These are phyloP conservation scores for Saururus chinensis DNA, from an alignment of 164 flowering plant species.

Conservation along the genomic window DNA sequence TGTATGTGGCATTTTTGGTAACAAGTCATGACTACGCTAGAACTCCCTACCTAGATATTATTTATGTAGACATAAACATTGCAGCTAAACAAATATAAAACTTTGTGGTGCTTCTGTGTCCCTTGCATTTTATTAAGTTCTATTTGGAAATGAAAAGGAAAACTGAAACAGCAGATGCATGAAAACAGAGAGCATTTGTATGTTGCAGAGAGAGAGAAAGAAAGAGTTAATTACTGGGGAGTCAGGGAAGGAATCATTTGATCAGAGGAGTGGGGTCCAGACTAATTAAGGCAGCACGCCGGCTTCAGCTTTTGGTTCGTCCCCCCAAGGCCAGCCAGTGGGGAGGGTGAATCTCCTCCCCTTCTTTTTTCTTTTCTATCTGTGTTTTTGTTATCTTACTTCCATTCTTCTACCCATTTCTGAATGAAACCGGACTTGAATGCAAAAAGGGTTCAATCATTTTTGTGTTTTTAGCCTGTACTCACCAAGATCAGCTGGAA, in stretches of 20 bases:
- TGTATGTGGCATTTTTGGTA: too few species aligned
- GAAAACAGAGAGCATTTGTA: too few species aligned
- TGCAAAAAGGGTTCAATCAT: background rate
- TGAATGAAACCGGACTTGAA: background rate
- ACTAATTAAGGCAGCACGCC: background rate
- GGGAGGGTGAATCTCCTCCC: too few species aligned
- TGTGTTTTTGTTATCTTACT: background rate
- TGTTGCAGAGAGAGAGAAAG: background rate
- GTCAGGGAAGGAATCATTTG: slow-evolving; percentile 1
- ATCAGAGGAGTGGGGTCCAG: background rate
- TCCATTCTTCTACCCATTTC: background rate
- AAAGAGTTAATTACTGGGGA: background rate
- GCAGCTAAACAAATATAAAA: too few species aligned
- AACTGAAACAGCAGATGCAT: too few species aligned
- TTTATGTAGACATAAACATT: too few species aligned
- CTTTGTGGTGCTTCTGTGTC: too few species aligned
- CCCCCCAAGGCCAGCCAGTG: background rate
- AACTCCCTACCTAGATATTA: too few species aligned
- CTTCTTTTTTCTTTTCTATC: too few species aligned
- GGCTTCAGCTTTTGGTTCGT: background rate
- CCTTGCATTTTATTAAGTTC: too few species aligned
- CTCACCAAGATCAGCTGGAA: background rate
- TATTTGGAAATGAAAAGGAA: too few species aligned
- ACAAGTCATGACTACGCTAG: too few species aligned
- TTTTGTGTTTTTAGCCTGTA: background rate